Evolutionary conservation across 768 basidiomycete genomes (phyloP), one percentile per base, ranked within the genome.

Genomic region (Kwoniella newhampshirensis): DNA sequence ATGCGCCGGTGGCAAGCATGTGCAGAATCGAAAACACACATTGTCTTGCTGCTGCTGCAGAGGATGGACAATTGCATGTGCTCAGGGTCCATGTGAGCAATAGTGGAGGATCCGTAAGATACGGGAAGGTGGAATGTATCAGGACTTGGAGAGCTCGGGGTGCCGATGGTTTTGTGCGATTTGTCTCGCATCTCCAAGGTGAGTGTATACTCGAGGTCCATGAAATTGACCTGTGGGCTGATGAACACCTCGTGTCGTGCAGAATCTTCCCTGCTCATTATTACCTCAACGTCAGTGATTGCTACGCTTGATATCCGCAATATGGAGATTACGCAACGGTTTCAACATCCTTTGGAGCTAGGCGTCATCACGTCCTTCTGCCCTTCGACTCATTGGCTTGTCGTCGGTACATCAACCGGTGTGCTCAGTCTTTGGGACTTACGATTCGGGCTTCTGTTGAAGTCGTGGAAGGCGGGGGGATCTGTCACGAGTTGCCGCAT

Each of bases 381-480:
- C 64, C 84, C 85, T 30, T 89, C 87, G 69, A 84, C 82, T 23
- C 83, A 88, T 4, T 98, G 94, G 94, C 81, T 94, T 23, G 80
- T 96, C 12, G 85, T 88, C 17, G 94, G 90, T 2, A 96, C 94
- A 1, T 84, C 87, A 2, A 84, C 83, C 1, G 96, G 94, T 4
- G 84, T 87, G 13, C 78, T 98, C 12, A 85, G 88, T 0, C 81
- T 99, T 2, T 99, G 93, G 92, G 96, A 99, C 77, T 84, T 91
- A 40, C 87, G 94, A 9, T 99, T 98, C 64, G 92, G 93, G 1
- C 79, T 97, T 18, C 79, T 87, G 3, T 80, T 98, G 62, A 88
- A 88, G 74, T 89, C 86, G 58, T 97, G 94, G 93, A 84, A 85
- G 67, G 85, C 85, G 6, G 85, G 85, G 9, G 66, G 75, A 17